These are phyloP conservation scores for Pseudozyma sp. DNA, from an alignment of 1,284 basidiomycete species.

Conservation along the genomic window DNA sequence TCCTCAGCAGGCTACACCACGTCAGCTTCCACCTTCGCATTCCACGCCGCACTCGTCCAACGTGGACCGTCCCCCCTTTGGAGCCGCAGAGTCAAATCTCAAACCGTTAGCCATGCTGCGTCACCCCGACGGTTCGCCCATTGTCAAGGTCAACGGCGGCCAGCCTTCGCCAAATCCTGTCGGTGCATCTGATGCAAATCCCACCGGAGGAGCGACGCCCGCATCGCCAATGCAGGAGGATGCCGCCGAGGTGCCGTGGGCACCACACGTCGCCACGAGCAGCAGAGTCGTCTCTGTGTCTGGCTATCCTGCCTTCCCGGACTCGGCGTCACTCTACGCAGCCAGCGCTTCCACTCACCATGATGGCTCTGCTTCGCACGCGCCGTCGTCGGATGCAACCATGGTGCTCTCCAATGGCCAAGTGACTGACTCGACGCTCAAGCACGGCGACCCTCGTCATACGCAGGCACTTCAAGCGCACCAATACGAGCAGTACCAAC, in stretches of 20 bases:
- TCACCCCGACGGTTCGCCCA: constrained; percentile 29
- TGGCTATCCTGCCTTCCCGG: constrained; percentile 58
- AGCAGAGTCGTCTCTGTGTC: constrained; percentile 36
- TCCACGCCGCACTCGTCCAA: constrained; percentile 44
- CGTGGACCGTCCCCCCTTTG: constrained; percentile 41
- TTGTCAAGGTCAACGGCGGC: constrained; percentile 29
- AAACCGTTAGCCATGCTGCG: constrained; percentile 40
- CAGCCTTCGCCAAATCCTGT: constrained; percentile 9
- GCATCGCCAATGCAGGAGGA: constrained; percentile 55
- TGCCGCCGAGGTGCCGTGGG: constrained; percentile 45
- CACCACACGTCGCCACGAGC: constrained; percentile 20
- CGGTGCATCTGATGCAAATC: constrained; percentile 2
- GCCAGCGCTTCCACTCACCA: constrained; percentile 40
- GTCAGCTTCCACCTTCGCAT: constrained; percentile 51
- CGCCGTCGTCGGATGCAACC: constrained; percentile 28
- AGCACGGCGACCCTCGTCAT: constrained; percentile 19
- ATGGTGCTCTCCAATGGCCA: constrained; percentile 28
- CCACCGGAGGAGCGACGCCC: constrained; percentile 11
- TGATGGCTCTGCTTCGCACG: constrained; percentile 26
- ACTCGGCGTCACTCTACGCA: constrained; percentile 55
- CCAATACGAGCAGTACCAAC: constrained; percentile 47
- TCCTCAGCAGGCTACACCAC: constrained; percentile 20
- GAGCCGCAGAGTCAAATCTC: constrained; percentile 42
- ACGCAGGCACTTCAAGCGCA: constrained; percentile 36
- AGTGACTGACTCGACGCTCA: constrained; percentile 31